Evolutionary conservation across 1,284 basidiomycete species (phyloP), one percentile per base, ranked within the genome.

Genomic region (Ustilago tritici): DNA sequence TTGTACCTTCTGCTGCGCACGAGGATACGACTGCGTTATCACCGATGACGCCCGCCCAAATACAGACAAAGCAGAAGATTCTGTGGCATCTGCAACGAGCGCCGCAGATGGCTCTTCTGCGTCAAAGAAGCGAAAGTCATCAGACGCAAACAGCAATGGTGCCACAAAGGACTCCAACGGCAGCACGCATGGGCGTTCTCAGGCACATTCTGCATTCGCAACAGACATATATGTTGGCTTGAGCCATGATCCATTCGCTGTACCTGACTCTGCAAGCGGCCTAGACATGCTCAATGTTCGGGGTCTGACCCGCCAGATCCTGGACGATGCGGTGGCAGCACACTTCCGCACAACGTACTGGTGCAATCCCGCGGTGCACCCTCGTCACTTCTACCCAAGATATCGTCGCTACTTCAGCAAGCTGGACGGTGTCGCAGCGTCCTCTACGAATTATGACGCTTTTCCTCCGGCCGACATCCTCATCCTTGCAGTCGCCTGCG

Each of bases 21-120:
- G 75, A 46, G 75, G 75, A 4, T 69, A 58, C 50, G 64, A 70
- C 50, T 77, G 75, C 57, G 35, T 72, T 56, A 76, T 76, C 55
- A 76, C 74, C 34, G 65, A 76, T 8, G 62, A 76, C n/a, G 43
- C 62, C 10, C 61, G 59, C 4, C 53, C 61, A 4, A 43, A 61
- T n/a, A 41, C 62, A 28, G 57, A 68, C 43, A 65, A 40, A 28
- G 65, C 65, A 2, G 61, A 62, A 46, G 64, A 60, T 17, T 62
- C 61, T 19, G 32, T 28, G 11, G 19, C 40, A 11, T 55, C 52
- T 11, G 2, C 57, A 19, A 19, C 43, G 10, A 38, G 38, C 3
- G 56, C 60, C 6, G 46, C 65, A 47, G 31, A 56, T 38, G 32
- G 47, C 7, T 46, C 43, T 9, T 41, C 58, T 10, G 36, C 69